These are phyloP conservation scores for Acer yangbiense DNA, from an alignment of 345 rosid species.

Conservation along the genomic window DNA sequence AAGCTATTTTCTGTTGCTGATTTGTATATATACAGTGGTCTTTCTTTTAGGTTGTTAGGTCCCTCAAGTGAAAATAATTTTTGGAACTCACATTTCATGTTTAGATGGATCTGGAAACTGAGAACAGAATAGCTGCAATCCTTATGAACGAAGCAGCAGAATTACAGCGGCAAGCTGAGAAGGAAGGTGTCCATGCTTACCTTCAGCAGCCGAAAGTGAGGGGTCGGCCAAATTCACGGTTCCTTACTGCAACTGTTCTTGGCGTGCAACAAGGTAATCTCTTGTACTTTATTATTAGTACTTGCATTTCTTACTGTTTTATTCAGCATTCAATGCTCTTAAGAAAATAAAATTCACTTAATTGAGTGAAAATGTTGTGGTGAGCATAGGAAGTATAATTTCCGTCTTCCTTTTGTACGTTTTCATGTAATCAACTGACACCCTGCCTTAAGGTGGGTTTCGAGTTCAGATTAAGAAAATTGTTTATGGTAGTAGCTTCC, in stretches of 20 bases:
- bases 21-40: neutral
- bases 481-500: neutral
- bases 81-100: slow-evolving; percentile 12
- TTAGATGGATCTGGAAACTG: slow-evolving; percentile 89
- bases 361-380: neutral
- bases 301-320: neutral
- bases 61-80: neutral
- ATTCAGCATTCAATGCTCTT: neutral
- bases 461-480: neutral
- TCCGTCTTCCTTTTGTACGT: neutral
- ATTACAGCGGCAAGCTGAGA: slow-evolving; percentile 71
- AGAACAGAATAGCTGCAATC: slow-evolving; percentile 82
- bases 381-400: neutral
- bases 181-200: slow-evolving; percentile 77
- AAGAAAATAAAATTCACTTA: neutral
- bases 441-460: neutral
- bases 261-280: slow-evolving; percentile 85
- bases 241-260: slow-evolving; percentile 88
- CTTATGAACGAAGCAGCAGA: slow-evolving; percentile 96
- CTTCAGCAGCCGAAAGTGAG: slow-evolving; percentile 63
- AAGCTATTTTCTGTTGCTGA: neutral
- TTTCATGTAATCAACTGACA: neutral
- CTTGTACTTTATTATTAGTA: neutral
- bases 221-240: slow-evolving; percentile 80
- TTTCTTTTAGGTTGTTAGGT: neutral